These are phyloP conservation scores for Gossypium turneri DNA, from an alignment of 345 rosid species.

Conservation along the genomic window DNA sequence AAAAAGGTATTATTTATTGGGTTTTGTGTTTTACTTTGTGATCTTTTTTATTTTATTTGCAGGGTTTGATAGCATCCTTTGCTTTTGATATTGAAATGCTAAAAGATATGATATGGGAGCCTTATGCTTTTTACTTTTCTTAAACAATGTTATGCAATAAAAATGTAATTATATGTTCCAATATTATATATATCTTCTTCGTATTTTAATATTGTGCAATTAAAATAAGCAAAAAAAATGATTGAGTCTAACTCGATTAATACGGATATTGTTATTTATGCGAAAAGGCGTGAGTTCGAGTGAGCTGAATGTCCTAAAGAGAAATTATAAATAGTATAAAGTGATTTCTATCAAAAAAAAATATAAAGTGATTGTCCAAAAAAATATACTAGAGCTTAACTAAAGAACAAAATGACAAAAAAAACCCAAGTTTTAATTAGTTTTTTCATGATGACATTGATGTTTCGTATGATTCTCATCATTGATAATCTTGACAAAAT, in stretches of 20 bases:
- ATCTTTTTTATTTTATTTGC: background rate
- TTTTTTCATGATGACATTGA: background rate
- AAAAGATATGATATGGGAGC: background rate
- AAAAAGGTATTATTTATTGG: background rate
- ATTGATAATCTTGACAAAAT: background rate
- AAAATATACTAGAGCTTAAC: too few species aligned
- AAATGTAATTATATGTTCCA: constrained; percentile 7
- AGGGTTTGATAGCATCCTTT: background rate
- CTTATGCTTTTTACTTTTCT: background rate
- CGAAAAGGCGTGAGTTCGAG: accelerated
- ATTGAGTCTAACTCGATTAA: accelerated
- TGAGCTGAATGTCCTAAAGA: accelerated
- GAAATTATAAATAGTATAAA: too few species aligned
- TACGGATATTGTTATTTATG: accelerated
- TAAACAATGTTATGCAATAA: constrained; percentile 10
- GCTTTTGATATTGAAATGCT: background rate
- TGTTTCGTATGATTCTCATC: background rate
- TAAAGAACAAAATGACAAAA: background rate
- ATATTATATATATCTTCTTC: background rate
- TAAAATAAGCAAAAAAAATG: accelerated
- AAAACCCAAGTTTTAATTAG: background rate
- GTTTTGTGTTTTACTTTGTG: background rate
- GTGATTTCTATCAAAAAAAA: too few species aligned
- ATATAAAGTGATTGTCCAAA: too few species aligned
- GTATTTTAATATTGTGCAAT: too few species aligned